Evolutionary conservation across 2,329 filamentous ascomycete species (phyloP).

Genomic region (Daldinia sp.): DNA sequence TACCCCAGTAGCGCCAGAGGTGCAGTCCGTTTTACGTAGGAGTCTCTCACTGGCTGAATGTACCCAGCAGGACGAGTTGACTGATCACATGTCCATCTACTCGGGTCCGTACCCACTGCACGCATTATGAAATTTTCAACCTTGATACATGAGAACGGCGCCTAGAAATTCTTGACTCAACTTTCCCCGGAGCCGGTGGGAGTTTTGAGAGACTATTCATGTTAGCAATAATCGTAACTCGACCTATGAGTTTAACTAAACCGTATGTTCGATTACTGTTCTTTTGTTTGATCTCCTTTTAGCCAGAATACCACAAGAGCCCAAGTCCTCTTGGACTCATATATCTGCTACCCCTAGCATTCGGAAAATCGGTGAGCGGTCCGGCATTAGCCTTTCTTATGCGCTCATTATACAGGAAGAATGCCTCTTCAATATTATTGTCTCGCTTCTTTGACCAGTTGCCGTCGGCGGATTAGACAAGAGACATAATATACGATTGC

Average conservation of each 20-base stretch:
- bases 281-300: conserved; percentile 56
- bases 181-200: conserved; percentile 26
- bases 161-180: conserved; percentile 29
- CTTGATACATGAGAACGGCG: conserved; percentile 37
- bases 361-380: conserved; percentile 56
- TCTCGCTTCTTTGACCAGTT: conserved; percentile 40
- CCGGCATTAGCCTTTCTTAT: conserved; percentile 48
- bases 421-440: conserved; percentile 37
- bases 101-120: conserved; percentile 28
- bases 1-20: conserved; percentile 17
- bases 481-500: conserved; percentile 22
- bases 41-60: neutral
- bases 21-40: conserved; percentile 17
- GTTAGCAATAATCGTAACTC: conserved; percentile 22
- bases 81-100: conserved; percentile 30
- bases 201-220: conserved; percentile 28
- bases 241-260: conserved; percentile 29
- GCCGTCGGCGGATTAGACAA: conserved; percentile 27
- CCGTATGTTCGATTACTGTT: conserved; percentile 28
- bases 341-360: conserved; percentile 45
- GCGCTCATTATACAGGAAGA: conserved; percentile 44
- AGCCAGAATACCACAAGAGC: conserved; percentile 53
- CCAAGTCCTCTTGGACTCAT: conserved; percentile 41
- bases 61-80: conserved; percentile 12
- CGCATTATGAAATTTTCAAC: conserved; percentile 36